A percentile compares a stretch with the other conserved stretches of the same genome.
Conservation (phyloP, 1,284 basidiomycete species). For the Heterobasidion parviporum region DNA sequence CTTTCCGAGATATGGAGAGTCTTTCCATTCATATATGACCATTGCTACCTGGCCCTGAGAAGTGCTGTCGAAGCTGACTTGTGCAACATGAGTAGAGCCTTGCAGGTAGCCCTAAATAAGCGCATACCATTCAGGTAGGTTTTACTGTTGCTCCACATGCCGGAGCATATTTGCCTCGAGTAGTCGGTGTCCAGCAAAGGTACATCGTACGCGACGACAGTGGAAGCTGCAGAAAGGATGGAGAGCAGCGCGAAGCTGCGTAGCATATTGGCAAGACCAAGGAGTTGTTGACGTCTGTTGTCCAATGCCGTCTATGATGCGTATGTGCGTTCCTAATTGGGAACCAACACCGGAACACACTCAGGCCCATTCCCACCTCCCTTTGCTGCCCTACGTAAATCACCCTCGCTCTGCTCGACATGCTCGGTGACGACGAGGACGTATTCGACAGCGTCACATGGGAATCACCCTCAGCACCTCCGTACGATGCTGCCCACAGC, state of each 20-base stretch:
- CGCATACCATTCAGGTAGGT: conserved; percentile 81
- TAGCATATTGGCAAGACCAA: conserved; percentile 8
- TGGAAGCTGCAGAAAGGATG: conserved; percentile 12
- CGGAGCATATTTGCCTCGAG: conserved; percentile 85
- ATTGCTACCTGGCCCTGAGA: conserved; percentile 89
- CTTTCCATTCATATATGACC: conserved; percentile 93
- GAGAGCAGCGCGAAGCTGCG: conserved; percentile 24
- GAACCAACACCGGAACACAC: too few species aligned
- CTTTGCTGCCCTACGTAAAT: not conserved
- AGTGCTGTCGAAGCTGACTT: conserved; percentile 76
- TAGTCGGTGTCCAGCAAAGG: conserved; percentile 68
- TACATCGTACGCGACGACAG: conserved; percentile 49
- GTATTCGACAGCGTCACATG: conserved; percentile 82
- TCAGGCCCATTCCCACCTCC: too few species aligned
- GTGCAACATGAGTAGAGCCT: conserved; percentile 9
- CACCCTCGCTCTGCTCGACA: conserved; percentile 18
- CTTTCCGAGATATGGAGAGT: conserved; percentile 79
- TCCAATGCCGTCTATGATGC: not conserved
- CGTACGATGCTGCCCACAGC: conserved; percentile 34
- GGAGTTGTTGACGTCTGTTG: conserved; percentile 20
- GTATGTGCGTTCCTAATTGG: not conserved
- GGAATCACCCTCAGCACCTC: conserved; percentile 60
- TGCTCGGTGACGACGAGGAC: conserved; percentile 78
- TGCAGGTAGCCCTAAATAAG: not conserved
- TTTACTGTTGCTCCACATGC: conserved; percentile 81